Conservation (phyloP, 495 filamentous ascomycete species). For the Tuber umbilicatum region DNA sequence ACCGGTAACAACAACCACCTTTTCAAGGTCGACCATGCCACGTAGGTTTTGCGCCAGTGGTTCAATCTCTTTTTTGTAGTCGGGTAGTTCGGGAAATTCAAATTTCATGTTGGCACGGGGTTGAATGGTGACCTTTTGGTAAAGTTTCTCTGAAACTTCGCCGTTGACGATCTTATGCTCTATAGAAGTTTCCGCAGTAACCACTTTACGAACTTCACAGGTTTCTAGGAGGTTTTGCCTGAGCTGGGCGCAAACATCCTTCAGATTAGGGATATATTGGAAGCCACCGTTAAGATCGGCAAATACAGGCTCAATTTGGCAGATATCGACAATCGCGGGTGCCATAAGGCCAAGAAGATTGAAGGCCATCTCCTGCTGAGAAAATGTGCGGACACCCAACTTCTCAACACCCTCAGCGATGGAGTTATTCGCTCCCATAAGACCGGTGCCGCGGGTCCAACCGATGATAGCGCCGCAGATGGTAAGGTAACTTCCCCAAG, state of each 20-base stretch:
- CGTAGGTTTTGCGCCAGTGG: conserved; percentile 79
- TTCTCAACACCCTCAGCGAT: conserved; percentile 94
- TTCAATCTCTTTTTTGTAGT: conserved; percentile 85
- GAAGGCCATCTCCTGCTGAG: conserved; percentile 99
- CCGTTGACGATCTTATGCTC: conserved; percentile 98
- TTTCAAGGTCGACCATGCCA: conserved; percentile 97
- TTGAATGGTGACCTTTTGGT: conserved; percentile 85
- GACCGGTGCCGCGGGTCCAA: conserved; percentile 95
- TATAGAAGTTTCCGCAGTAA: conserved; percentile 90
- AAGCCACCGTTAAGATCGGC: conserved; percentile 96
- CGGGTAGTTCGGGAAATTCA: conserved; percentile 79
- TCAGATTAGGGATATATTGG: conserved; percentile 96
- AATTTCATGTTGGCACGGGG: conserved; percentile 97
- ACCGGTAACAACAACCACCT: conserved; percentile 93
- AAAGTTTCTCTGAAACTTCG: conserved; percentile 81
- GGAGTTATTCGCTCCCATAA: conserved; percentile 98
- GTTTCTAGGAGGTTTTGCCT: conserved; percentile 89
- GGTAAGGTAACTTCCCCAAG: conserved; percentile 95
- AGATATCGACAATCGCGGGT: conserved; percentile 86
- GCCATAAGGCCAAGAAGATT: conserved; percentile 96
- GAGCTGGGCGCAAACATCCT: conserved; percentile 81
- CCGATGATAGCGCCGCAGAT: conserved; percentile 98
- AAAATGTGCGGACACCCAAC: conserved; percentile 95
- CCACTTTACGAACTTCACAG: conserved; percentile 84
- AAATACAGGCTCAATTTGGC: conserved; percentile 90